A percentile compares a stretch with the other conserved stretches of the same genome.
Conservation (phyloP, 108 stramenopile species). For the Nitzschia sp. region DNA sequence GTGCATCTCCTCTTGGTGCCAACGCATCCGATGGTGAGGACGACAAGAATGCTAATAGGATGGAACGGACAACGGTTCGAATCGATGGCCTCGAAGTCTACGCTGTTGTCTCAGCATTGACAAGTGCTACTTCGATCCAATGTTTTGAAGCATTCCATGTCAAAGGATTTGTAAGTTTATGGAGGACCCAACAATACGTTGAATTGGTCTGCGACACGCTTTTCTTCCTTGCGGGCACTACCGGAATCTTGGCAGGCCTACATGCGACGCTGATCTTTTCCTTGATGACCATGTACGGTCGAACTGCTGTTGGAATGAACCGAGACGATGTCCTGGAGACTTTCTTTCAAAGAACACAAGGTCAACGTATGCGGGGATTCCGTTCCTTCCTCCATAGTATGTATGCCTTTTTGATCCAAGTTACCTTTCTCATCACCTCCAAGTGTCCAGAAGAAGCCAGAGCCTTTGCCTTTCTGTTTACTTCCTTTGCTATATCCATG, state of each 20-base stretch:
- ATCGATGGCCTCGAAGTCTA: slow-evolving; percentile 27
- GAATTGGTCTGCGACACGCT: slow-evolving; percentile 4
- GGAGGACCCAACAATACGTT: neutral
- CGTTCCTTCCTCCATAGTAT: slow-evolving; percentile 10
- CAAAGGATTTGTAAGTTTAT: neutral
- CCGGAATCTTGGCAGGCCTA: slow-evolving; percentile 21
- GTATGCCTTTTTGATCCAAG: slow-evolving; percentile 15
- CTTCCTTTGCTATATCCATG: neutral
- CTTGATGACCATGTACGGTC: slow-evolving; percentile 28
- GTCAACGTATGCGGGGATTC: slow-evolving; percentile 15
- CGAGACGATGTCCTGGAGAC: slow-evolving; percentile 21
- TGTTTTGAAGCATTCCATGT: slow-evolving; percentile 11
- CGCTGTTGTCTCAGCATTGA: slow-evolving; percentile 20
- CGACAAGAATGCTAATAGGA: neutral
- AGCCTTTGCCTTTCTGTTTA: neutral
- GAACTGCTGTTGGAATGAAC: slow-evolving; percentile 25
- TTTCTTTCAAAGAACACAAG: slow-evolving; percentile 13
- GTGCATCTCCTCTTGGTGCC: neutral
- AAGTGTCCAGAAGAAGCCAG: neutral
- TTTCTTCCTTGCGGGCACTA: neutral
- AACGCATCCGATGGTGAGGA: neutral
- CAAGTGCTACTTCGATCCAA: slow-evolving; percentile 18
- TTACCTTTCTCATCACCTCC: slow-evolving; percentile 16
- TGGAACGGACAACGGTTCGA: slow-evolving; percentile 20
- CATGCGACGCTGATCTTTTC: slow-evolving; percentile 31